phyloP scores from a whole-genome alignment of 2,329 filamentous ascomycete genomes.

The Calonectria hawksworthii region DNA sequence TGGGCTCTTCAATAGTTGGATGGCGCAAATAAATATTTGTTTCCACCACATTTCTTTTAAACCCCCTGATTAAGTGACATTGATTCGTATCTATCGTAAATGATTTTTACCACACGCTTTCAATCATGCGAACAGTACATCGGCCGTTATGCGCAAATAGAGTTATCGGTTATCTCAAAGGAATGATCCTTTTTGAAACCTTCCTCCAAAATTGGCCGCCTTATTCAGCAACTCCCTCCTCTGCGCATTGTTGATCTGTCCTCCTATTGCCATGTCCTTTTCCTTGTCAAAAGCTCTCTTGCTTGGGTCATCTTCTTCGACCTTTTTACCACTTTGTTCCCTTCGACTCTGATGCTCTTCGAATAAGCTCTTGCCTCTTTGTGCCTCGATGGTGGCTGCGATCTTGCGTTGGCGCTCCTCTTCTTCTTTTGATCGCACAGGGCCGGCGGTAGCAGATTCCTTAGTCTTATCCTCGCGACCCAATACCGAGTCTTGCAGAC shows the following conservation, averaged over 20 bases:
- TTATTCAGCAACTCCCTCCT: slow-evolving; percentile 83
- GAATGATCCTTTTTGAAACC: slow-evolving; percentile 84
- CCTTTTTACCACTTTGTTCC: slow-evolving; percentile 50
- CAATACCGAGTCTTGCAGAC: slow-evolving; percentile 85
- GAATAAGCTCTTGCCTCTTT: slow-evolving; percentile 70
- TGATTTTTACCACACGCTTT: not conserved
- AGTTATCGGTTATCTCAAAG: slow-evolving; percentile 52
- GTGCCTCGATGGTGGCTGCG: slow-evolving; percentile 64
- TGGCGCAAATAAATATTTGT: slow-evolving; percentile 43
- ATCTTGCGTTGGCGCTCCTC: slow-evolving; percentile 66
- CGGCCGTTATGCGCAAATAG: slow-evolving; percentile 11
- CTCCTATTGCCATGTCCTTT: slow-evolving; percentile 90
- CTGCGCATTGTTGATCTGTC: slow-evolving; percentile 79
- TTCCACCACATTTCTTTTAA: slow-evolving; percentile 20
- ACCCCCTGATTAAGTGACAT: slow-evolving; percentile 17
- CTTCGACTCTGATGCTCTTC: slow-evolving; percentile 64
- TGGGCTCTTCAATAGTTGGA: slow-evolving; percentile 44
- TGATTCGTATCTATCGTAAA: slow-evolving; percentile 4
- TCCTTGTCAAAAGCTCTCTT: slow-evolving; percentile 89
- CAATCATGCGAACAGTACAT: not conserved
- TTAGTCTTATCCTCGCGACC: slow-evolving; percentile 70
- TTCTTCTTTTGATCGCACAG: slow-evolving; percentile 64
- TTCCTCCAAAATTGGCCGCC: slow-evolving; percentile 83
- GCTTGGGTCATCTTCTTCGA: slow-evolving; percentile 90
- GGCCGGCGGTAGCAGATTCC: slow-evolving; percentile 55